Conservation (phyloP, 169 alveolate genomes). For the Perkinsus chesapeaki region DNA sequence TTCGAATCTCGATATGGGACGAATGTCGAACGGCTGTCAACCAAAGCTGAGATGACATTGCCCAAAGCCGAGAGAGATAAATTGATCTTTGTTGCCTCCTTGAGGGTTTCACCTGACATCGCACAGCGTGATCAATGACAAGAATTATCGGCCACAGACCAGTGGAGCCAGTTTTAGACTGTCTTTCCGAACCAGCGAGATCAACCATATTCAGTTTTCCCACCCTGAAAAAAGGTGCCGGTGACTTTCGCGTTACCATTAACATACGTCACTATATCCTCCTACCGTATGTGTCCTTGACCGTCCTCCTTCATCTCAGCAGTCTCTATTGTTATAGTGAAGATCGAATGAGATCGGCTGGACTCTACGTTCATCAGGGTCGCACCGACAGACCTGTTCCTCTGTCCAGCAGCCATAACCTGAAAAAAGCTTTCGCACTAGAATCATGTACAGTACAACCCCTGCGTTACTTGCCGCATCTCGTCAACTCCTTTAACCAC, state of each 20-base stretch:
- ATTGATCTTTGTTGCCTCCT: conserved; percentile 86
- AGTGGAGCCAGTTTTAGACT: conserved; percentile 32
- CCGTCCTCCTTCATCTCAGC: conserved; percentile 42
- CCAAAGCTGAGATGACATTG: conserved; percentile 81
- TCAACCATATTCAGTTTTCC: conserved; percentile 85
- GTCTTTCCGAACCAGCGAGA: conserved; percentile 78
- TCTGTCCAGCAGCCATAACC: conserved; percentile 26
- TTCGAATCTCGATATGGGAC: conserved; percentile 88
- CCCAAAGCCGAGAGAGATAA: conserved; percentile 84
- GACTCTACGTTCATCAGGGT: conserved; percentile 74
- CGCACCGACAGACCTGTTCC: conserved; percentile 66
- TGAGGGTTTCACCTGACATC: conserved; percentile 66
- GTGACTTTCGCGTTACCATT: too few relatives aligned
- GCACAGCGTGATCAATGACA: conserved; percentile 3
- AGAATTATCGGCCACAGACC: conserved; percentile 8
- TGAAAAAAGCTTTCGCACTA: neutral
- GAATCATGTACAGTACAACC: neutral
- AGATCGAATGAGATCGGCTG: conserved; percentile 77
- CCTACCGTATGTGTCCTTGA: conserved; percentile 18
- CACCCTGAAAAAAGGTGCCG: conserved; percentile 38
- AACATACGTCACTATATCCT: conserved; percentile 16
- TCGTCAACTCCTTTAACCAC: conserved; percentile 67
- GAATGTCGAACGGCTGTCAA: conserved; percentile 69
- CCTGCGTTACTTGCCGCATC: conserved; percentile 49
- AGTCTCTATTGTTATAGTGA: conserved; percentile 72